Evolutionary conservation across 2,329 filamentous ascomycete genomes (phyloP).

Genomic region (Akanthomyces lecanii): DNA sequence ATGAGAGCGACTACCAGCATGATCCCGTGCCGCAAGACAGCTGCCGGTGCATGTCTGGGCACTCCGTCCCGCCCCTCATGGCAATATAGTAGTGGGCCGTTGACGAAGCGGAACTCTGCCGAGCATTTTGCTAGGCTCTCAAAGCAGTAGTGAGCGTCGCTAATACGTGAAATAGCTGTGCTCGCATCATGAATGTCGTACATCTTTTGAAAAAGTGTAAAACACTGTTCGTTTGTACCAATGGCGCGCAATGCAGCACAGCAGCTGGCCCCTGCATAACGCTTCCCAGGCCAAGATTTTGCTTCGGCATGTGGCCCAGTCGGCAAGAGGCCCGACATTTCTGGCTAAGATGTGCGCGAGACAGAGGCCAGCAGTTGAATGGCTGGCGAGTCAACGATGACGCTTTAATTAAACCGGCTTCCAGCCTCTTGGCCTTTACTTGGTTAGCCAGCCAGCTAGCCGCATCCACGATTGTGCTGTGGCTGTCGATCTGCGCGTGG

Average conservation of each 20-base stretch:
- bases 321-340: conserved; percentile 7
- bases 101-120: neutral
- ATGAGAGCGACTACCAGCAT: neutral
- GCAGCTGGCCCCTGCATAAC: neutral
- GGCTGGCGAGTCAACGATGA: neutral
- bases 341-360: conserved; percentile 10
- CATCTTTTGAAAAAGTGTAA: neutral
- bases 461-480: neutral
- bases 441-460: conserved; percentile 4
- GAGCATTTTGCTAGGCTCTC: neutral
- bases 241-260: neutral
- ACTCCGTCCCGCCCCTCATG: neutral
- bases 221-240: neutral
- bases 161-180: neutral
- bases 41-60: conserved; percentile 11
- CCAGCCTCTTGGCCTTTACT: neutral
- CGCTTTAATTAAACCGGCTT: neutral
- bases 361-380: neutral
- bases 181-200: neutral
- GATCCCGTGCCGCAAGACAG: conserved; percentile 14
- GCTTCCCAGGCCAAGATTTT: neutral
- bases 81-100: conserved; percentile 5
- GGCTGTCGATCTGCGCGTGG: conserved; percentile 11
- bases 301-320: neutral
- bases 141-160: neutral